A percentile compares a stretch with the other conserved stretches of the same genome.
Conservation (phyloP, 306 rosid genomes). For the Ammopiptanthus mongolicus region DNA sequence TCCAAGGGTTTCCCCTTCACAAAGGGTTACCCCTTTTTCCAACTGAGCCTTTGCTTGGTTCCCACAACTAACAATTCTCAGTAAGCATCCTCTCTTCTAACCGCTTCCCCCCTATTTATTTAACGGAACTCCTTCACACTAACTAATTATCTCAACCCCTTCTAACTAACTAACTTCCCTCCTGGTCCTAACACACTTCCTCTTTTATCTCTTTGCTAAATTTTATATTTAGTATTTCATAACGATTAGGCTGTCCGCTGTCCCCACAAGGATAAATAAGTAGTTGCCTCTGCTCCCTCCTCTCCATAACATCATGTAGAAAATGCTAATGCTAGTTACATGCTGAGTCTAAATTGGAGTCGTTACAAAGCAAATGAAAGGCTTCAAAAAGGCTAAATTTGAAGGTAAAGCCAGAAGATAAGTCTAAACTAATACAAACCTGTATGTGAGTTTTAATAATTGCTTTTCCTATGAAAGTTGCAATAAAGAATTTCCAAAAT, state of each 20-base stretch:
- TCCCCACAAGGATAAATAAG: background rate
- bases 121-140: too few relatives aligned
- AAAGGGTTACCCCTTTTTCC: too few relatives aligned
- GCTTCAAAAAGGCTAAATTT: background rate
- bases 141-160: background rate
- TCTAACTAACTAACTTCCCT: too few relatives aligned
- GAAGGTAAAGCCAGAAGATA: background rate
- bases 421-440: slow-evolving; percentile 41
- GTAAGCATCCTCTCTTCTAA: too few relatives aligned
- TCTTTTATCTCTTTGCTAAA: background rate
- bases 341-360: background rate
- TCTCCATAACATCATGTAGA: background rate
- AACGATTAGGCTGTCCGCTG: background rate
- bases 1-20: too few relatives aligned
- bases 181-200: too few relatives aligned
- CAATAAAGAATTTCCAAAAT: slow-evolving; percentile 79
- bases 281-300: background rate
- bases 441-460: slow-evolving; percentile 92
- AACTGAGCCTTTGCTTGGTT: too few relatives aligned
- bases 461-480: slow-evolving; percentile 93
- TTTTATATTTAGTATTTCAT: background rate
- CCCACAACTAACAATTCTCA: too few relatives aligned
- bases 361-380: background rate
- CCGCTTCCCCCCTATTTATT: background rate
- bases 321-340: background rate